A percentile compares a stretch with the other conserved stretches of the same genome.
These are phyloP conservation scores for Luzula sylvatica DNA, from an alignment of 176 grass and related monocot species.

Conservation along the genomic window DNA sequence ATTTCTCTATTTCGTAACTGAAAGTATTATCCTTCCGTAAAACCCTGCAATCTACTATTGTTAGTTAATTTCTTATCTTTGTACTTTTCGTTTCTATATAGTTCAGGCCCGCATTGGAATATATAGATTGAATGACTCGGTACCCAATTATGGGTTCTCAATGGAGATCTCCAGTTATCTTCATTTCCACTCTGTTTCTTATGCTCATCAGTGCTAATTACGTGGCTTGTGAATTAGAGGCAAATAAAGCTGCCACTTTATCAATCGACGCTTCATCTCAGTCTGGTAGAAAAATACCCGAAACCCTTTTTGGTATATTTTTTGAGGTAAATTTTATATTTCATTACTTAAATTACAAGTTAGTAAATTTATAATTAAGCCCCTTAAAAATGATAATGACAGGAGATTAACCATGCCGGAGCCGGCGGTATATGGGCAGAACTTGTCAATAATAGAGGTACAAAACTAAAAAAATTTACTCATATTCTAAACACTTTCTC, in stretches of 20 bases:
- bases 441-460: conserved; percentile 91
- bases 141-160: conserved; percentile 18
- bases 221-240: conserved; percentile 12
- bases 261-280: conserved; percentile 43
- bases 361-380: background rate
- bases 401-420: conserved; percentile 98
- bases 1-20: background rate
- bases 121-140: conserved; percentile 5
- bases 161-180: conserved; percentile 2
- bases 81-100: conserved; percentile 1
- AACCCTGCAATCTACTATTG: background rate
- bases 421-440: conserved; percentile 94
- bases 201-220: conserved; percentile 18
- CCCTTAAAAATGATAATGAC: background rate
- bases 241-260: conserved; percentile 35
- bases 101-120: conserved; percentile 11
- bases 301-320: conserved; percentile 90
- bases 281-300: conserved; percentile 56
- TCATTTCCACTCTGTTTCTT: conserved; percentile 14
- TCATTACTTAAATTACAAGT: background rate
- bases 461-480: no score
- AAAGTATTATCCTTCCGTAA: background rate
- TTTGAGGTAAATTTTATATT: conserved; percentile 55
- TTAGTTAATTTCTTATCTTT: background rate
- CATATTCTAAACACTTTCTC: background rate